Percentiles rank a stretch among this genome's conserved stretches.
These are phyloP conservation scores for Arthroderma sp. DNA, from an alignment of 2,329 filamentous ascomycete species.

Conservation along the genomic window DNA sequence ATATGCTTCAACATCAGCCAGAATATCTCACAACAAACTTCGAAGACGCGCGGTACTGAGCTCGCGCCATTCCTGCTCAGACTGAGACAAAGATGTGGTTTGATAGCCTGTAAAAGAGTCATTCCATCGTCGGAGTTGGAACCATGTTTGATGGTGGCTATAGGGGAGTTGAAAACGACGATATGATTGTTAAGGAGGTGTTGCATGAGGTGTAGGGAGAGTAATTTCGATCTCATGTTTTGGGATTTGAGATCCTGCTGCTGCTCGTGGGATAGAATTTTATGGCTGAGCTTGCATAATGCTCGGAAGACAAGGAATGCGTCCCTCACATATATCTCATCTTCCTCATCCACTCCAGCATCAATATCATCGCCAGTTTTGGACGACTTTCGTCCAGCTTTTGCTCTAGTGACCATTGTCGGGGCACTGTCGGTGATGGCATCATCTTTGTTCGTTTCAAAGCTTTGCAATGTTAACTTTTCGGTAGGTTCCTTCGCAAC, in stretches of 20 bases:
- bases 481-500: constrained; percentile 41
- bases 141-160: constrained; percentile 84
- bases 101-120: constrained; percentile 83
- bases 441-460: constrained; percentile 56
- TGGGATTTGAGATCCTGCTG: constrained; percentile 85
- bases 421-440: constrained; percentile 55
- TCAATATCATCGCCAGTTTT: constrained; percentile 31
- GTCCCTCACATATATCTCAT: constrained; percentile 94
- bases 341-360: constrained; percentile 48
- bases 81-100: constrained; percentile 91
- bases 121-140: constrained; percentile 72
- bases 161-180: constrained; percentile 74
- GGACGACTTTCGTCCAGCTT: constrained; percentile 32
- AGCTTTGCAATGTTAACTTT: constrained; percentile 55
- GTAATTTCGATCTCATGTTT: constrained; percentile 91
- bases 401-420: constrained; percentile 51
- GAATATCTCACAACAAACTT: constrained; percentile 93
- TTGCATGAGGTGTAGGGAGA: constrained; percentile 90
- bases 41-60: constrained; percentile 81
- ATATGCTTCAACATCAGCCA: constrained; percentile 94
- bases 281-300: constrained; percentile 94
- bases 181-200: constrained; percentile 92
- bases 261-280: constrained; percentile 76
- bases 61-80: constrained; percentile 91
- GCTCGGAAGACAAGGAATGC: constrained; percentile 94